These are phyloP conservation scores for Mycena olivaceomarginata DNA, from an alignment of 768 basidiomycete species.

Conservation along the genomic window DNA sequence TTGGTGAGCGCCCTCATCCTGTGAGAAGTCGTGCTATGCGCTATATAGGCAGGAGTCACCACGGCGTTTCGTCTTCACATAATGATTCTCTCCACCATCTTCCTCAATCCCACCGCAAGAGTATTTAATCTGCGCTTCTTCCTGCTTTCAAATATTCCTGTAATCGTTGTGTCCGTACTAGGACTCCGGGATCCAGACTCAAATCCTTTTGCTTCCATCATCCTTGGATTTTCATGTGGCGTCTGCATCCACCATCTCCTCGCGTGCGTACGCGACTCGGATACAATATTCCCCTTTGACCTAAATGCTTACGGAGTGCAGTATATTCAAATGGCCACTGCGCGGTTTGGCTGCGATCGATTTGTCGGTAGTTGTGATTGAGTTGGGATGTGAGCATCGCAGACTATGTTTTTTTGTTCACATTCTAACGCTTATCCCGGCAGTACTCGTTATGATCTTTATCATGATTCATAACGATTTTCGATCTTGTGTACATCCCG, in stretches of 20 bases:
- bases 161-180: not conserved
- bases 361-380: not conserved
- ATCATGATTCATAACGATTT: too few relatives aligned
- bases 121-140: not conserved
- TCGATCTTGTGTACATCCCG: too few relatives aligned
- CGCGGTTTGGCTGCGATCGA: not conserved
- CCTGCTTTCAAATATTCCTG: not conserved
- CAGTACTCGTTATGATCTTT: not conserved
- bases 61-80: too few relatives aligned
- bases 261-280: too few relatives aligned
- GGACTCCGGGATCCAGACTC: not conserved
- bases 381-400: not conserved
- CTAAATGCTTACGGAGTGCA: not conserved
- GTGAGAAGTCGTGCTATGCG: too few relatives aligned
- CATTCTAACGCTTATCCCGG: not conserved
- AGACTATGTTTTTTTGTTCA: not conserved
- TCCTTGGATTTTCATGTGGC: not conserved
- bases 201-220: too few relatives aligned
- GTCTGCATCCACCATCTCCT: not conserved
- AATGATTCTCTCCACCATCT: not conserved
- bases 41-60: too few relatives aligned
- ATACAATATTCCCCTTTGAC: not conserved
- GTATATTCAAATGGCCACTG: not conserved
- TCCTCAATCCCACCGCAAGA: not conserved
- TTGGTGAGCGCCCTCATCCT: too few relatives aligned